phyloP scores from a whole-genome alignment of 768 basidiomycete genomes.

The Crucibulum laeve region DNA sequence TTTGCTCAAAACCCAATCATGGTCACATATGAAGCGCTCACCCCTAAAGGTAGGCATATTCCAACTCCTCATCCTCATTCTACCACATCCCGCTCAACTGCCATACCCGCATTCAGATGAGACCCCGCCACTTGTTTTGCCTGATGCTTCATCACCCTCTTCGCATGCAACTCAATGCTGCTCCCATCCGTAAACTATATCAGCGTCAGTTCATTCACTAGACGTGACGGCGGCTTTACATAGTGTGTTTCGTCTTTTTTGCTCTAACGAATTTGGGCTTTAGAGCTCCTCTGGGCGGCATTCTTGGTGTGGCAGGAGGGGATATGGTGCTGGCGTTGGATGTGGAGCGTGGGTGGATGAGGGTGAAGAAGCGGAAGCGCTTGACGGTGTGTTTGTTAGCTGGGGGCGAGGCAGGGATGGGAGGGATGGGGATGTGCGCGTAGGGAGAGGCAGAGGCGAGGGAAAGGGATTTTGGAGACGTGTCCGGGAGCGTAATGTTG shows the following conservation, averaged over 20 bases:
- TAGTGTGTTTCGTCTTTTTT: constrained; percentile 53
- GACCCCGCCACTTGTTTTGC: constrained; percentile 37
- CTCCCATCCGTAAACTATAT: constrained; percentile 72
- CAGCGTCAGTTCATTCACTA: constrained; percentile 62
- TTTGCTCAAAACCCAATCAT: too few relatives aligned
- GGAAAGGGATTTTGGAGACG: constrained; percentile 17
- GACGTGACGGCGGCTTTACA: constrained; percentile 41
- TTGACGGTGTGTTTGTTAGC: constrained; percentile 23
- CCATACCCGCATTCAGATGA: constrained; percentile 12
- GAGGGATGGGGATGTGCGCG: constrained; percentile 15
- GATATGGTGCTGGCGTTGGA: constrained; percentile 14
- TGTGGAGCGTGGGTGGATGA: constrained; percentile 39
- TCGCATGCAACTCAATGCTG: constrained; percentile 46
- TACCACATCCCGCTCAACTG: constrained; percentile 60
- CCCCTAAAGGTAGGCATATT: constrained; percentile 58
- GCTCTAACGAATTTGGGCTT: constrained; percentile 34
- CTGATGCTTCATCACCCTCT: constrained; percentile 50
- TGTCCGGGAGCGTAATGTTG: too few relatives aligned
- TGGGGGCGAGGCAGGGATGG: constrained; percentile 12
- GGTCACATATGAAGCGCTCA: too few relatives aligned
- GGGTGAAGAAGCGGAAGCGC: constrained; percentile 49
- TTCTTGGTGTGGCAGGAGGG: constrained; percentile 13
- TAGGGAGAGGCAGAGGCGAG: constrained; percentile 13
- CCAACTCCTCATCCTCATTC: constrained; percentile 70
- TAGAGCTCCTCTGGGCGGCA: background rate